Evolutionary conservation across 495 filamentous ascomycete species (phyloP).

Genomic region (Aspergillus haitiensis): DNA sequence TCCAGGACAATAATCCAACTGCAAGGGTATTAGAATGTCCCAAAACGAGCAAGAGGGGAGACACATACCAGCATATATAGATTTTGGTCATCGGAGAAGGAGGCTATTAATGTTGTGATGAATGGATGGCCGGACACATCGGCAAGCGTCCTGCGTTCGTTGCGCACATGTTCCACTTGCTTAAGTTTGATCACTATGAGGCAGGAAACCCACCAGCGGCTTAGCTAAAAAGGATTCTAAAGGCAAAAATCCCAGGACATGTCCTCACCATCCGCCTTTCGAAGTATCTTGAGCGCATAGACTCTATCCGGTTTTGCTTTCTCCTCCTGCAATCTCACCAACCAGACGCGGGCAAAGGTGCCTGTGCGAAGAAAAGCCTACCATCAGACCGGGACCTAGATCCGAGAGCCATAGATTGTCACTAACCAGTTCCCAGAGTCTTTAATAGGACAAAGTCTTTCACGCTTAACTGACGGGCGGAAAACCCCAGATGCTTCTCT

Average conservation of each 20-base stretch:
- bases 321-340: slow-evolving; percentile 65
- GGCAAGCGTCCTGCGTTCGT: slow-evolving; percentile 84
- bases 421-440: slow-evolving; percentile 83
- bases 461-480: slow-evolving; percentile 56
- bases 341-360: slow-evolving; percentile 94
- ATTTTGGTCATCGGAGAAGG: slow-evolving; percentile 85
- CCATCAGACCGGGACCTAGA: slow-evolving; percentile 34
- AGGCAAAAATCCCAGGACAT: background rate
- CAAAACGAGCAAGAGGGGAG: background rate
- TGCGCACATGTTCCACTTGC: slow-evolving; percentile 95
- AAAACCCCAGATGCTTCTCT: slow-evolving; percentile 58
- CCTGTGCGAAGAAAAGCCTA: slow-evolving; percentile 52
- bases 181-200: slow-evolving; percentile 84
- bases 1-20: slow-evolving; percentile 89
- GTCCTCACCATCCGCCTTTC: slow-evolving; percentile 73
- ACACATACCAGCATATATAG: slow-evolving; percentile 83
- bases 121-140: slow-evolving; percentile 92
- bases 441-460: slow-evolving; percentile 82
- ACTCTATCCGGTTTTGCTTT: slow-evolving; percentile 64
- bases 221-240: slow-evolving; percentile 15
- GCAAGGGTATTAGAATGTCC: slow-evolving; percentile 24
- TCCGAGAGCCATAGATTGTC: slow-evolving; percentile 15
- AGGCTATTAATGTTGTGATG: slow-evolving; percentile 86
- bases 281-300: slow-evolving; percentile 89
- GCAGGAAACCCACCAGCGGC: background rate